Base-by-base conservation (phyloP, 148 eudicot genomes). In the Heliosperma pusillum region DNA sequence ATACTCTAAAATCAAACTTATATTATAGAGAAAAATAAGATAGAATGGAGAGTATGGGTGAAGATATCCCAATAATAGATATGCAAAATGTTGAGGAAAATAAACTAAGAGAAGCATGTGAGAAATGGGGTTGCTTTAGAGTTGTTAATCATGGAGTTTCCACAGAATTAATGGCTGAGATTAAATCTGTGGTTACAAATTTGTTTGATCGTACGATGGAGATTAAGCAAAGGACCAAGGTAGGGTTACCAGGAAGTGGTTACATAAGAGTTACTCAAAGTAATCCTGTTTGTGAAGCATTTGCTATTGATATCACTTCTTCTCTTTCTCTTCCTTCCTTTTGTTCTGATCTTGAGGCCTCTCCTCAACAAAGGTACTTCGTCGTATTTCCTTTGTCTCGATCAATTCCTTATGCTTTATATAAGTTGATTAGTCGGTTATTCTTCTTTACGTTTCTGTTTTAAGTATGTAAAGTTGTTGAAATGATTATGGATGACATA, bases 81-180 rank as follows among this genome's bases (percentile, higher is more conserved):
- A n/a, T 88, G 47, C 72, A 84, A 58, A 79, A 84, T 24, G 22
- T 16, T 2, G 72, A 85, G 6, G 66, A 80, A 30, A 7, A 45
- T 53, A 80, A 77, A 55, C 47, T 91, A 76, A 80, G 84, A 13
- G 75, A 78, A 74, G 93, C 88, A 12, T 79, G 89, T 70, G 84
- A 85, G 65, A 87, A 83, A 33, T 85, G 89, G 91, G 96, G 93
- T 3, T 86, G 91, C 55, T 90, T 88, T 79, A 74, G 97, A 79
- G 70, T 92, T 33, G 47, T 83, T 25, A 90, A 90, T 82, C 87
- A 86, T 73, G 80, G 81, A 10, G 77, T 92, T 12, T 78, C 89
- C 29, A 53, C 66, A 6, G 11, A 84, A n/a, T 76, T 90, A 56
- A 80, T 83, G 83, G 58, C 72, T 21, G 95, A 90, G 40, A 90